Evolutionary conservation across 129 eudicot species (phyloP).

Genomic region (Flaveria robusta): DNA sequence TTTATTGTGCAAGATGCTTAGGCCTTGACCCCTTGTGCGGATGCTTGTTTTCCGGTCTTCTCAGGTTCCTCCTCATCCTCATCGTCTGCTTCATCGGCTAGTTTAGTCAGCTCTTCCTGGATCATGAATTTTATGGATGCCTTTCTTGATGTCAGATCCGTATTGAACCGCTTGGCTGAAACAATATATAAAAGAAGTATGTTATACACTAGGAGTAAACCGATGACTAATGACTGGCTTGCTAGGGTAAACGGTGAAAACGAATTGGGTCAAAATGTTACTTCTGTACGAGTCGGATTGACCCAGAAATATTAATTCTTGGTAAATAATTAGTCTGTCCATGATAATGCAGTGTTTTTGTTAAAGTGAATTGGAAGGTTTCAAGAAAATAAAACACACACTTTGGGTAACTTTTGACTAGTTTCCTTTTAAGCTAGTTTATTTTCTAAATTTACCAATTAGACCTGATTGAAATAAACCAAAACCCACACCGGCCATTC

Average conservation of each 20-base stretch:
- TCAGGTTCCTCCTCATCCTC: slow-evolving; percentile 64
- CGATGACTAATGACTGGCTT: background rate
- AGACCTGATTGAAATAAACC: background rate
- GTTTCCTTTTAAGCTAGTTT: no score
- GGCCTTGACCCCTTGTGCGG: slow-evolving; percentile 52
- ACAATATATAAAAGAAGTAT: background rate
- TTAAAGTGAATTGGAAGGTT: background rate
- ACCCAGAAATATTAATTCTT: no score
- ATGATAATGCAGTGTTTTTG: no score
- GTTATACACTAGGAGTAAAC: slow-evolving; percentile 13
- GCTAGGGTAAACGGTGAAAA: no score
- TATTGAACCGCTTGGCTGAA: slow-evolving; percentile 62
- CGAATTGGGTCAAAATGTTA: background rate
- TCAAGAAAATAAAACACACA: no score
- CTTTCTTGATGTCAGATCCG: slow-evolving; percentile 75
- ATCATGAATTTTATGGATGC: slow-evolving; percentile 81
- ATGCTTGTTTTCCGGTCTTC: slow-evolving; percentile 44
- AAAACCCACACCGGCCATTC: background rate
- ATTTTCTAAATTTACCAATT: background rate
- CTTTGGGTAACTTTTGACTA: no score
- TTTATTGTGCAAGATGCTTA: slow-evolving; percentile 25
- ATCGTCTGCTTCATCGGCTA: slow-evolving; percentile 83
- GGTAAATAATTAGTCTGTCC: no score
- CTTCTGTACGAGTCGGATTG: background rate
- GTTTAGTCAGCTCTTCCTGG: slow-evolving; percentile 94